Percentiles rank a stretch among this genome's conserved stretches.
These are phyloP conservation scores for Boletus subluridellus DNA, from an alignment of 1,284 basidiomycete species.

Conservation along the genomic window DNA sequence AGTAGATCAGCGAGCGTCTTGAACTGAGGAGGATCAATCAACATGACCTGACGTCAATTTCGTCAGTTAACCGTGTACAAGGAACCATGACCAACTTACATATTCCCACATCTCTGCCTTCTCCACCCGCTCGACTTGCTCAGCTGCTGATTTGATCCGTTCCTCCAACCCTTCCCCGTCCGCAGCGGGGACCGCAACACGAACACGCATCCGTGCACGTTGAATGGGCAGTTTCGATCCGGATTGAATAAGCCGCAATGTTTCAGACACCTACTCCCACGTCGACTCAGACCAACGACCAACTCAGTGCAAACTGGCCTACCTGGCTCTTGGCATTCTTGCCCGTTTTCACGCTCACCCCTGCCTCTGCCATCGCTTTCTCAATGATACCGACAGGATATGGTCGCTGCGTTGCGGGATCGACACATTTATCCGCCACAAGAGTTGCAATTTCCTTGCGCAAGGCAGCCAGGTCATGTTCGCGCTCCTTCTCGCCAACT, in stretches of 20 bases:
- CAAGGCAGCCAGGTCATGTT: constrained; percentile 80
- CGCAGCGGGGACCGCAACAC: constrained; percentile 73
- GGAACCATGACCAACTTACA: constrained; percentile 47
- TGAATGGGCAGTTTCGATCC: constrained; percentile 86
- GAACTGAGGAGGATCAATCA: constrained; percentile 93
- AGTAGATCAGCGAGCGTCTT: constrained; percentile 86
- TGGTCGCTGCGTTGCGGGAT: constrained; percentile 84
- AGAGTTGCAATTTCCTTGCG: constrained; percentile 92
- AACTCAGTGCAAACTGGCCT: constrained; percentile 13
- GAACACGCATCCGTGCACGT: constrained; percentile 88
- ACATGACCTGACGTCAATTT: constrained; percentile 58
- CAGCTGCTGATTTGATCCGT: constrained; percentile 69
- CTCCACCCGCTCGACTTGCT: constrained; percentile 85
- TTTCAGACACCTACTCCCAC: constrained; percentile 75
- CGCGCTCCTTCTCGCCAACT: constrained; percentile 95
- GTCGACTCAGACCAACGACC: not conserved
- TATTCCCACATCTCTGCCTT: constrained; percentile 83
- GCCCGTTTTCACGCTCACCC: constrained; percentile 84
- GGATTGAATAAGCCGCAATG: constrained; percentile 81
- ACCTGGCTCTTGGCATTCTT: constrained; percentile 94
- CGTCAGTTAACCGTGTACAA: constrained; percentile 3
- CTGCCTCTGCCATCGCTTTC: constrained; percentile 94
- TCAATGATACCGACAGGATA: constrained; percentile 97
- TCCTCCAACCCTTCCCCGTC: constrained; percentile 75
- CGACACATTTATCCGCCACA: constrained; percentile 93